Conservation (phyloP, 176 grass and related monocot species). For the Avena sativa region DNA sequence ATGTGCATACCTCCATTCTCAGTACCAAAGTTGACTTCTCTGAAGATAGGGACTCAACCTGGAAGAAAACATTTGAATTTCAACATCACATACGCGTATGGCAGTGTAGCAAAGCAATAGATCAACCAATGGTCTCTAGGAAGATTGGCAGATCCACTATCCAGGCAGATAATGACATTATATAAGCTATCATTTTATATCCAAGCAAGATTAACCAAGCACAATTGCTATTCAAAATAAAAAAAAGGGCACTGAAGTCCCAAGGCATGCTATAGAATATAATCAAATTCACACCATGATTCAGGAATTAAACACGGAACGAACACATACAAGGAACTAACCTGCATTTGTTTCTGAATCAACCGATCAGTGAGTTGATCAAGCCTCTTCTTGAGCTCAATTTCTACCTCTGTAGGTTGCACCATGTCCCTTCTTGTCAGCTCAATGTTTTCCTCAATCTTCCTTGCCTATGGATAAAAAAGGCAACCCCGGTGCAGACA, state of each 20-base stretch:
- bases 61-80: constrained; percentile 15
- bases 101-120: constrained; percentile 4
- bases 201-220: background rate
- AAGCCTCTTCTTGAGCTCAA: constrained; percentile 89
- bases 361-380: constrained; percentile 97
- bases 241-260: background rate
- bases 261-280: background rate
- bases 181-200: constrained; percentile 12
- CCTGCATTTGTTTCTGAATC: constrained; percentile 98
- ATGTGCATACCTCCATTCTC: constrained; percentile 70
- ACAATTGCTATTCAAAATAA: background rate
- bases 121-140: background rate
- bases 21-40: constrained; percentile 81
- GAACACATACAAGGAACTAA: constrained; percentile 15
- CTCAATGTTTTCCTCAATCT: constrained; percentile 87
- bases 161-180: background rate
- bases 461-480: constrained; percentile 63
- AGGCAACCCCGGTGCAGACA: background rate
- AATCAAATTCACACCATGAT: background rate
- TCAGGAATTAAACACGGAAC: background rate
- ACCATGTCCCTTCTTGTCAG: constrained; percentile 75
- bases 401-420: constrained; percentile 82
- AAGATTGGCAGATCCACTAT: constrained; percentile 1
- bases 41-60: constrained; percentile 90
- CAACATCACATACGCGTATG: background rate